Conservation (phyloP, 305 asterid genomes). For the Fraxinus nigra region DNA sequence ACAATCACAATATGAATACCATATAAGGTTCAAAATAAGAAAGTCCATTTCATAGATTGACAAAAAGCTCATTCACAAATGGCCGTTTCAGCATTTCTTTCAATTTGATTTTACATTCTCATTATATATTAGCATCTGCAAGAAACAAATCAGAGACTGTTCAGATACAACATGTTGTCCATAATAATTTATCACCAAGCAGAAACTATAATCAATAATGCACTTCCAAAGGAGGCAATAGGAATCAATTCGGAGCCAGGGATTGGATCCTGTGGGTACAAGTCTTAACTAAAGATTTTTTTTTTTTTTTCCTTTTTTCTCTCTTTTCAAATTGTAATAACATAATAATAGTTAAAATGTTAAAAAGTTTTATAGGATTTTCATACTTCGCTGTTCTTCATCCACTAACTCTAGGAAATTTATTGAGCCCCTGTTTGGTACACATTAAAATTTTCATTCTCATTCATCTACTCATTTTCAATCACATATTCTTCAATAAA, state of each 20-base stretch:
- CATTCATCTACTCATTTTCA: too few species aligned
- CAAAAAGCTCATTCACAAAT: background rate
- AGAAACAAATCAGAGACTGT: background rate
- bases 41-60: background rate
- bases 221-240: background rate
- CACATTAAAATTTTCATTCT: too few species aligned
- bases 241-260: background rate
- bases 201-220: background rate
- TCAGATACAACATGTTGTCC: background rate
- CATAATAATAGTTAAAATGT: too few species aligned
- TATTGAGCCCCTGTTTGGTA: too few species aligned
- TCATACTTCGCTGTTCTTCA: background rate
- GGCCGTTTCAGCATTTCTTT: background rate
- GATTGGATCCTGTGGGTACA: background rate
- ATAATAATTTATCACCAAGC: background rate
- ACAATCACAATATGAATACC: background rate
- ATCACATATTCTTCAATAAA: too few species aligned
- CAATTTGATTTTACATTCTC: background rate
- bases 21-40: background rate
- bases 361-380: background rate
- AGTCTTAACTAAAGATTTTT: background rate
- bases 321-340: background rate
- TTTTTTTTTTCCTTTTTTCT: too few species aligned
- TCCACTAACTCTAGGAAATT: background rate
- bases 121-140: background rate